Conservation (phyloP, 306 rosid genomes). For the Gastrolobium villosum region DNA sequence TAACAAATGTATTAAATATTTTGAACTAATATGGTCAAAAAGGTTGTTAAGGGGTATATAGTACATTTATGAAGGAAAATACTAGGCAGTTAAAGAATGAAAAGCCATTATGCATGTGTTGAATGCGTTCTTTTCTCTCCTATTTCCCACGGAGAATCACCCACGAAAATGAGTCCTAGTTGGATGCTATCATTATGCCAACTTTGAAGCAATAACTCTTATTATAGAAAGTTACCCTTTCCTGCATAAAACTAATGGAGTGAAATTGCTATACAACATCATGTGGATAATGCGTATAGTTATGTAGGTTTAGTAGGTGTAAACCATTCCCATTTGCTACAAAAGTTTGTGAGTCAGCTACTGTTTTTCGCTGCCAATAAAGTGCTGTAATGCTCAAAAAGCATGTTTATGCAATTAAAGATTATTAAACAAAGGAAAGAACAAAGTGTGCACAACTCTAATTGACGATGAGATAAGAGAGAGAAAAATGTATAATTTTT, state of each 20-base stretch:
- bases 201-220: conserved; percentile 10
- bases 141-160: not conserved
- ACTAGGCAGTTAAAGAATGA: too few relatives aligned
- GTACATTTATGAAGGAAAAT: too few relatives aligned
- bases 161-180: not conserved
- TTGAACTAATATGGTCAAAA: too few relatives aligned
- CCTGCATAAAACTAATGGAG: conserved; percentile 7
- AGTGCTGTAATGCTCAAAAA: not conserved
- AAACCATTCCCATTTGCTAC: not conserved
- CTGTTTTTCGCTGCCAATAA: not conserved
- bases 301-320: conserved; percentile 3
- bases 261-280: not conserved
- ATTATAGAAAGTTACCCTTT: not conserved
- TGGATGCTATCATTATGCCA: conserved; percentile 30
- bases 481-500: too few relatives aligned
- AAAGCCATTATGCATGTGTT: not conserved
- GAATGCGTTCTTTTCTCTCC: not conserved
- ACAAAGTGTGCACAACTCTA: not conserved
- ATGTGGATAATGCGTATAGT: not conserved
- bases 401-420: not conserved
- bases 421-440: conserved; percentile 6
- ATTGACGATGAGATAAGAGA: too few relatives aligned
- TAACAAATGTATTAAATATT: too few relatives aligned
- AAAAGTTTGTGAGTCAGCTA: not conserved
- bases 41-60: too few relatives aligned